Conservation (phyloP, 2,329 filamentous ascomycete species). For the Colletotrichum somersetense region DNA sequence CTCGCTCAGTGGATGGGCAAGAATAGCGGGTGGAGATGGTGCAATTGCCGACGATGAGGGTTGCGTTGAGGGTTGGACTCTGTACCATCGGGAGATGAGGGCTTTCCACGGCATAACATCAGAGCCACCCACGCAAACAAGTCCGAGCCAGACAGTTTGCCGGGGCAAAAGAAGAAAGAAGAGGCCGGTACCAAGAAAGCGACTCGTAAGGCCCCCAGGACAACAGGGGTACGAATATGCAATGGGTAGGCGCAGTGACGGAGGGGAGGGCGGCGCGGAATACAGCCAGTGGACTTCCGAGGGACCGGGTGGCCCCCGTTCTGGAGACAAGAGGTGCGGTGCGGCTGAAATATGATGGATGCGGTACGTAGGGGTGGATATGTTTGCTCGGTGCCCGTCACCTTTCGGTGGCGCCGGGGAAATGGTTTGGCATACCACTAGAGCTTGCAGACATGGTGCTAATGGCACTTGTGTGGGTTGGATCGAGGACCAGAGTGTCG, state of each 20-base stretch:
- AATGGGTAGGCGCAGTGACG: conserved; percentile 1
- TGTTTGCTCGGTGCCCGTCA: conserved; percentile 2
- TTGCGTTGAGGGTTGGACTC: neutral
- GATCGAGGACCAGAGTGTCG: conserved; percentile 28
- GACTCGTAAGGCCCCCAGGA: neutral
- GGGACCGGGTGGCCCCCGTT: neutral
- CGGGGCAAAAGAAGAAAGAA: neutral
- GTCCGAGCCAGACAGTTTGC: conserved; percentile 17
- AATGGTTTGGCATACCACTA: conserved; percentile 21
- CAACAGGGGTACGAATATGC: neutral
- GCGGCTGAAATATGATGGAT: conserved; percentile 21
- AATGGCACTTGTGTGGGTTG: conserved; percentile 20
- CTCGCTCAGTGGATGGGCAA: neutral
- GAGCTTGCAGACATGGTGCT: conserved; percentile 16
- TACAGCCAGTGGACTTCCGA: neutral
- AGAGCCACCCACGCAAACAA: neutral
- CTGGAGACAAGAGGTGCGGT: conserved; percentile 10
- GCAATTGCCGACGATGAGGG: neutral
- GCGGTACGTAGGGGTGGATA: conserved; percentile 7
- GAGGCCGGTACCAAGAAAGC: neutral
- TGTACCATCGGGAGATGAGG: neutral
- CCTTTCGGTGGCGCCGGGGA: conserved; percentile 25
- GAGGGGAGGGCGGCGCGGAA: neutral
- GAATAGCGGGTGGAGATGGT: neutral
- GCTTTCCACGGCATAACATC: neutral